These are phyloP conservation scores for Chlorella variabilis DNA, from an alignment of 163 green algal species.

Conservation along the genomic window DNA sequence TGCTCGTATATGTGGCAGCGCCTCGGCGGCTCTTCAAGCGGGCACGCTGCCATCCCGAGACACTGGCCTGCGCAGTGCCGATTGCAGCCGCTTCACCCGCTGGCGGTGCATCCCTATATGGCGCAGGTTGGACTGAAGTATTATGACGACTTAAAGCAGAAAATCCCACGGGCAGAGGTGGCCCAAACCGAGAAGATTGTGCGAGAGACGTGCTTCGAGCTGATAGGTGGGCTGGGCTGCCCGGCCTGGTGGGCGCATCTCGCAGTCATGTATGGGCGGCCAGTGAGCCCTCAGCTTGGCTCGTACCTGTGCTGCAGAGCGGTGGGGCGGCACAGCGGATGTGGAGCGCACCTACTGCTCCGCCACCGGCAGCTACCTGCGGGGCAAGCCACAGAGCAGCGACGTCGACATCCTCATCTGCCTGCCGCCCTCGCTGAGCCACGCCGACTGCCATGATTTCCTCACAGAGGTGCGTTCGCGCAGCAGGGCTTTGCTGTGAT, in stretches of 20 bases:
- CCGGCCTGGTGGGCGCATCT: neutral
- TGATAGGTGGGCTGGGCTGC: slow-evolving; percentile 5
- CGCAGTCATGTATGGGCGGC: too few relatives aligned
- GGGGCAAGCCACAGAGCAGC: slow-evolving; percentile 58
- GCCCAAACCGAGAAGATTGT: slow-evolving; percentile 44
- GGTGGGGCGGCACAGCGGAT: neutral
- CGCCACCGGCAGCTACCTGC: slow-evolving; percentile 67
- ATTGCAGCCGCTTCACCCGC: too few relatives aligned
- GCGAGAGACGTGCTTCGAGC: slow-evolving; percentile 39
- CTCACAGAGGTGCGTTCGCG: slow-evolving; percentile 19
- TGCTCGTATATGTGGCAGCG: too few relatives aligned
- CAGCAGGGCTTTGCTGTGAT: neutral
- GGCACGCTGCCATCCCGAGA: too few relatives aligned
- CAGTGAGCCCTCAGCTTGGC: neutral
- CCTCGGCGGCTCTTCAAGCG: too few relatives aligned
- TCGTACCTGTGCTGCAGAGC: neutral
- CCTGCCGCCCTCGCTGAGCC: slow-evolving; percentile 28
- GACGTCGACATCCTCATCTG: slow-evolving; percentile 72
- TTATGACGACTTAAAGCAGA: slow-evolving; percentile 66
- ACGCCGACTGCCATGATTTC: slow-evolving; percentile 35
- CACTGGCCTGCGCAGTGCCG: too few relatives aligned
- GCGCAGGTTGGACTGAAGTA: slow-evolving; percentile 62
- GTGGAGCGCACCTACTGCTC: slow-evolving; percentile 37
- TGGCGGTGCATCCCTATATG: too few relatives aligned
- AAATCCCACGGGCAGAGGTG: slow-evolving; percentile 64